phyloP scores from a whole-genome alignment of 495 filamentous ascomycete species.

The Aspergillus steynii region DNA sequence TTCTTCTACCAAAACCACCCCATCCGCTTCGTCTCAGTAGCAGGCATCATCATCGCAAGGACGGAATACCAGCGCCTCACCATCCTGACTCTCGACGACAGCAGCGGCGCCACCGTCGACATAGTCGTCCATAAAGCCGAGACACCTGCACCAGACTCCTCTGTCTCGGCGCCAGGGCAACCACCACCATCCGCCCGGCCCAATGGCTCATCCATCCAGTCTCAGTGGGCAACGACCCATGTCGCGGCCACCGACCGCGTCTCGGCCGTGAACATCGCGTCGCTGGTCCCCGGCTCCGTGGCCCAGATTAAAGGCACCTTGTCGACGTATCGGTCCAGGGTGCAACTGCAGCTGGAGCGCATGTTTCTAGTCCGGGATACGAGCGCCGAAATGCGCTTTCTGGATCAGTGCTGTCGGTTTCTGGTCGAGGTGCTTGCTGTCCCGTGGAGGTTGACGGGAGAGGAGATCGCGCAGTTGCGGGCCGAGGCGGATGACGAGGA shows the following conservation, averaged over 20 bases:
- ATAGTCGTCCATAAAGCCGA: slow-evolving; percentile 36
- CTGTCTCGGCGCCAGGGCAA: slow-evolving; percentile 6
- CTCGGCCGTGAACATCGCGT: slow-evolving; percentile 38
- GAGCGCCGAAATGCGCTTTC: slow-evolving; percentile 76
- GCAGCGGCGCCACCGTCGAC: slow-evolving; percentile 77
- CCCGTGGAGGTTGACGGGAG: slow-evolving; percentile 65
- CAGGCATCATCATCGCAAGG: slow-evolving; percentile 74
- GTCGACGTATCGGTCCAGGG: slow-evolving; percentile 57
- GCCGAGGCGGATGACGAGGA: slow-evolving; percentile 49
- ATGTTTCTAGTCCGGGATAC: slow-evolving; percentile 59
- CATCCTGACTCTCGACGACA: slow-evolving; percentile 79
- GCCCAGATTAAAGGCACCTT: slow-evolving; percentile 79
- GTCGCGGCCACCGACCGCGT: slow-evolving; percentile 28
- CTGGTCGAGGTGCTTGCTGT: slow-evolving; percentile 60
- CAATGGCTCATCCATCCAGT: neutral
- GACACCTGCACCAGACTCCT: neutral
- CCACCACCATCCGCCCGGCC: slow-evolving; percentile 14
- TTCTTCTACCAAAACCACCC: slow-evolving; percentile 88
- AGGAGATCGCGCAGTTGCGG: slow-evolving; percentile 55
- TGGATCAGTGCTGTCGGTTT: slow-evolving; percentile 66
- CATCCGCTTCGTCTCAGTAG: slow-evolving; percentile 77
- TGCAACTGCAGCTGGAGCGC: slow-evolving; percentile 71
- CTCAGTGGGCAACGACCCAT: slow-evolving; percentile 15
- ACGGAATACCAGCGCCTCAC: slow-evolving; percentile 61
- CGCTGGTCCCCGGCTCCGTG: slow-evolving; percentile 64